Conservation (phyloP, 2,329 filamentous ascomycete species). For the Trichothecium sympodiale region DNA sequence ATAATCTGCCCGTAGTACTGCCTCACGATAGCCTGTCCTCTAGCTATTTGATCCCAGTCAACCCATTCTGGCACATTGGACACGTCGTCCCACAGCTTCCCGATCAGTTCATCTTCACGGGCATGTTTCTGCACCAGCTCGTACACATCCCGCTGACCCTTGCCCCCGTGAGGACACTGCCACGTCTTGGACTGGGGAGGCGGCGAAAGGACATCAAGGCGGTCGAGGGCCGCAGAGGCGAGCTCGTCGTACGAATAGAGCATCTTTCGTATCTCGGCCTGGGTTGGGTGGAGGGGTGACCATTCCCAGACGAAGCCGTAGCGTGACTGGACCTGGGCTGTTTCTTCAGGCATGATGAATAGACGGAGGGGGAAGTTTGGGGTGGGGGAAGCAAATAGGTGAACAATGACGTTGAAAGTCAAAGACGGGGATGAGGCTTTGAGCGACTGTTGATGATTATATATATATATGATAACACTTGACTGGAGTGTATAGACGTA, state of each 20-base stretch:
- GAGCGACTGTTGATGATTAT: no score
- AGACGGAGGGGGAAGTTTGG: no score
- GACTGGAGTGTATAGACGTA: no score
- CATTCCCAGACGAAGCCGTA: slow-evolving; percentile 49
- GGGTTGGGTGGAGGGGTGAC: slow-evolving; percentile 51
- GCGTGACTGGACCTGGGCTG: background rate
- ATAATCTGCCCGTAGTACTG: slow-evolving; percentile 60
- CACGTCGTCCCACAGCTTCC: slow-evolving; percentile 53
- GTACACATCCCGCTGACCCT: slow-evolving; percentile 53
- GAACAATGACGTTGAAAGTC: no score
- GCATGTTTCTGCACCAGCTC: slow-evolving; percentile 48
- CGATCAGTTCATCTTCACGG: slow-evolving; percentile 39
- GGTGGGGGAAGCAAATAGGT: no score
- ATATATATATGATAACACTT: no score
- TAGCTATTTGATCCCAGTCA: slow-evolving; percentile 62
- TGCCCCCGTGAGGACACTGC: slow-evolving; percentile 16
- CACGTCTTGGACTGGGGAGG: slow-evolving; percentile 10
- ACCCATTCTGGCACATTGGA: slow-evolving; percentile 64
- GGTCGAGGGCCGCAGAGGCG: slow-evolving; percentile 53
- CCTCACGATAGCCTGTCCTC: slow-evolving; percentile 69
- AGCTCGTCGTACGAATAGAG: slow-evolving; percentile 59
- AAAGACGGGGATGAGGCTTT: no score
- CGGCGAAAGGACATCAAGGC: slow-evolving; percentile 48
- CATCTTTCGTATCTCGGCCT: slow-evolving; percentile 46
- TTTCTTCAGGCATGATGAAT: no score